phyloP scores from a whole-genome alignment of 1,284 basidiomycete species.

The Cryptococcus floricola region DNA sequence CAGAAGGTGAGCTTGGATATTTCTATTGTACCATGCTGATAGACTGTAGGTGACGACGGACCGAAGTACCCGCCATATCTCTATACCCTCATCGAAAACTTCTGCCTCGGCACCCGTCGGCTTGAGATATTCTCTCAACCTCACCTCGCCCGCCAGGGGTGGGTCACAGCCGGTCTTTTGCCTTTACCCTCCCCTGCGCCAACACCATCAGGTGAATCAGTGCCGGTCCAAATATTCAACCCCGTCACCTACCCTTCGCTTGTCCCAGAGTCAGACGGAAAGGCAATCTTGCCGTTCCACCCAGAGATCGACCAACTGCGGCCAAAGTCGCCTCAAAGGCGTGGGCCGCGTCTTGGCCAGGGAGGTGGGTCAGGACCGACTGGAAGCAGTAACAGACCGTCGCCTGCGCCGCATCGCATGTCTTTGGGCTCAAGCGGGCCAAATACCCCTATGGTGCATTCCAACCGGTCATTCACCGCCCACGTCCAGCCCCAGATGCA shows the following conservation, averaged over 20 bases:
- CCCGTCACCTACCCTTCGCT: conserved; percentile 57
- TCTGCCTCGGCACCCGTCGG: conserved; percentile 88
- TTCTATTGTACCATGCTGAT: neutral
- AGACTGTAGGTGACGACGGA: conserved; percentile 23
- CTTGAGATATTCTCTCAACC: conserved; percentile 80
- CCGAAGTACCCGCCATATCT: conserved; percentile 86
- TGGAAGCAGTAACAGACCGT: no score
- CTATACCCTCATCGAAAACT: conserved; percentile 93
- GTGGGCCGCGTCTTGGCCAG: neutral
- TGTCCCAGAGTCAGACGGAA: conserved; percentile 19
- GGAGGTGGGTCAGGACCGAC: no score
- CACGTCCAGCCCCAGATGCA: neutral
- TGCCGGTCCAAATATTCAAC: conserved; percentile 20
- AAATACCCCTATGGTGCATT: neutral
- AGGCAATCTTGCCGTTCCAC: conserved; percentile 25
- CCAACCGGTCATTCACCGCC: neutral
- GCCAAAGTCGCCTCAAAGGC: conserved; percentile 69
- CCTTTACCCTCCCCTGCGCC: conserved; percentile 6
- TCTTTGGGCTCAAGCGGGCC: neutral
- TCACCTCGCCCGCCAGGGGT: conserved; percentile 73
- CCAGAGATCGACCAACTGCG: conserved; percentile 72
- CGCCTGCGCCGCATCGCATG: no score
- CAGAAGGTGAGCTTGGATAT: neutral
- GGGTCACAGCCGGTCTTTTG: conserved; percentile 74
- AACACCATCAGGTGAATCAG: neutral